Evolutionary conservation across 192 early-diverging fungal genomes (phyloP).

Genomic region (Backusella westeae): DNA sequence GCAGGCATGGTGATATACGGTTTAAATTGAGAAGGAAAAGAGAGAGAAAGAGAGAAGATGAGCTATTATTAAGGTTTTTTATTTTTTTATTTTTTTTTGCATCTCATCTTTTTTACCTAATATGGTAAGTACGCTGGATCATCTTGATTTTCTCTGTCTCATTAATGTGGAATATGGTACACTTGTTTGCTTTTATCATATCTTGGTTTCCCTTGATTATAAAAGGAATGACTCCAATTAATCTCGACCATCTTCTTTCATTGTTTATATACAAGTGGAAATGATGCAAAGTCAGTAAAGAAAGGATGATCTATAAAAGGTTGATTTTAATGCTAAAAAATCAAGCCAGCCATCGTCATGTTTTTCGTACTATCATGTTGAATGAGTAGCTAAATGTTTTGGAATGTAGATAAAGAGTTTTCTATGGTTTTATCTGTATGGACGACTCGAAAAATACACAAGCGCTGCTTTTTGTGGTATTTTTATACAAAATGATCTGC

Average conservation of each 20-base stretch:
- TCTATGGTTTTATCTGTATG: no score
- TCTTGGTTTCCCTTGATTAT: neutral
- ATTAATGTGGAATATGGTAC: neutral
- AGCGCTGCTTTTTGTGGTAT: no score
- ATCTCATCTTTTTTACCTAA: slow-evolving; percentile 3
- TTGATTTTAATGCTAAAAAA: neutral
- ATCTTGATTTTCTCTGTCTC: neutral
- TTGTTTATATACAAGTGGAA: neutral
- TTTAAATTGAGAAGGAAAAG: neutral
- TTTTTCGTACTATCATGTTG: neutral
- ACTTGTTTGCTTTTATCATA: no score
- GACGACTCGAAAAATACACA: neutral
- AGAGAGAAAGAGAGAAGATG: neutral
- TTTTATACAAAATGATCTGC: neutral
- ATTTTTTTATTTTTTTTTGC: slow-evolving; percentile 8
- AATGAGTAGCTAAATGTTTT: neutral
- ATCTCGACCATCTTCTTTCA: neutral
- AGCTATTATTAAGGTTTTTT: slow-evolving; percentile 7
- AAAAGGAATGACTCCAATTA: neutral
- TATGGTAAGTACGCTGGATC: neutral
- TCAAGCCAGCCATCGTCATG: neutral
- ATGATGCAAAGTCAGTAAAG: neutral
- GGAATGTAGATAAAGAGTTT: neutral
- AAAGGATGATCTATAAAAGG: neutral
- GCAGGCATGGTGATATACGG: neutral